These are phyloP conservation scores for Cercospora canescens DNA, from an alignment of 2,329 filamentous ascomycete genomes.

Conservation along the genomic window DNA sequence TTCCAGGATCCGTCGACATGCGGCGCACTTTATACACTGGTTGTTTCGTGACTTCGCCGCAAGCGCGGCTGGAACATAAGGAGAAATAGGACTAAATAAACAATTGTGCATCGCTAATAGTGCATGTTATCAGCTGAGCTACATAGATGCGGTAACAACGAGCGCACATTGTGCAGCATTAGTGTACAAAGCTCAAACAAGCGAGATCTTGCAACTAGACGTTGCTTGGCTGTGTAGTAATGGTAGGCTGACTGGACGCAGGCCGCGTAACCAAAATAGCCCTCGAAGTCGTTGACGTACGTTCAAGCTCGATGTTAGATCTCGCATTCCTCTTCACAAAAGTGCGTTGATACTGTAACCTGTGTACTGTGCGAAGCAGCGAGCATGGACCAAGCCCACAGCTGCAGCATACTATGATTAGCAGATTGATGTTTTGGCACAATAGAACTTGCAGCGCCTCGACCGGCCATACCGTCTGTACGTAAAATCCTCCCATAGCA, in stretches of 20 bases:
- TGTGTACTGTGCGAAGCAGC: background rate
- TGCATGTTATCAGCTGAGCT: too few species aligned
- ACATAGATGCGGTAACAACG: background rate
- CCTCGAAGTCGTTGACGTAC: background rate
- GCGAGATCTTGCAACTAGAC: background rate
- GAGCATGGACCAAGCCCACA: background rate
- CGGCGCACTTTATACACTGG: too few species aligned
- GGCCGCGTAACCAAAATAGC: background rate
- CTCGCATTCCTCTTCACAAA: background rate
- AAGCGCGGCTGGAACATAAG: too few species aligned
- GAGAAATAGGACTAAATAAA: too few species aligned
- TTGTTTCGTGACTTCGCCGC: too few species aligned
- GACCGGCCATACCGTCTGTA: background rate
- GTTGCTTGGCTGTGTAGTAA: background rate
- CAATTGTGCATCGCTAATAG: too few species aligned
- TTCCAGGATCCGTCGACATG: too few species aligned
- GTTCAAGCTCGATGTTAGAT: background rate
- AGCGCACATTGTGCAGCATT: background rate
- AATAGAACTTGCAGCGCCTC: background rate
- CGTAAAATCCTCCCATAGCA: background rate
- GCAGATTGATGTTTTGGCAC: background rate
- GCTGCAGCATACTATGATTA: background rate
- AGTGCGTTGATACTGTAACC: background rate
- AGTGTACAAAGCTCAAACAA: background rate
- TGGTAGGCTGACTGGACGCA: background rate